Evolutionary conservation across 805 yeast species (phyloP).

Genomic region (Teunomyces tritomae): DNA sequence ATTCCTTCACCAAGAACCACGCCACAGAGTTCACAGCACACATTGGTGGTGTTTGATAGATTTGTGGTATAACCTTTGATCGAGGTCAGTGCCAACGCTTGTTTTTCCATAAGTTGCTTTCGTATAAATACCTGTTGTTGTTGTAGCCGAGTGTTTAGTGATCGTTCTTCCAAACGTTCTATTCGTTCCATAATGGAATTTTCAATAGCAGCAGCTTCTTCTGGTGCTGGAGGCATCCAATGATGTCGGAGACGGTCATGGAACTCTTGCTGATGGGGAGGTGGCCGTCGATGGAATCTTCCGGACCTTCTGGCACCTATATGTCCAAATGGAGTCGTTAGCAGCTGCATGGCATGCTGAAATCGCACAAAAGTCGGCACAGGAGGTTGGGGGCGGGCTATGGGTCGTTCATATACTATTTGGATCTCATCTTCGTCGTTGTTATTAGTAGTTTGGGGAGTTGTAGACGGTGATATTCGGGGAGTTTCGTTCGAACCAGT

Average conservation of each 20-base stretch:
- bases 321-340: neutral
- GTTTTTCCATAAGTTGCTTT: conserved; percentile 27
- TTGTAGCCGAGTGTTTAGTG: conserved; percentile 30
- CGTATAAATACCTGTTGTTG: conserved; percentile 31
- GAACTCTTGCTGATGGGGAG: neutral
- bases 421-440: conserved; percentile 17
- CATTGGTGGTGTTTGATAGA: conserved; percentile 16
- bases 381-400: conserved; percentile 6
- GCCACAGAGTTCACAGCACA: conserved; percentile 65
- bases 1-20: conserved; percentile 71
- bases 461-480: no score
- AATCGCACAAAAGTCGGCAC: neutral
- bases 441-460: no score
- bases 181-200: conserved; percentile 37
- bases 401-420: conserved; percentile 22
- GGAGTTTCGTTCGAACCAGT: conserved; percentile 5
- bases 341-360: neutral
- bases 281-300: neutral
- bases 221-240: neutral
- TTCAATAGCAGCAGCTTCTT: conserved; percentile 12
- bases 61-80: conserved; percentile 29
- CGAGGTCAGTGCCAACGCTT: conserved; percentile 21
- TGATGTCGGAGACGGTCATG: conserved; percentile 4
- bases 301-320: neutral
- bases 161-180: conserved; percentile 39